Evolutionary conservation across 805 yeast species (phyloP), one percentile per base, ranked within the genome.

Genomic region (Kluyveromyces starmeri): DNA sequence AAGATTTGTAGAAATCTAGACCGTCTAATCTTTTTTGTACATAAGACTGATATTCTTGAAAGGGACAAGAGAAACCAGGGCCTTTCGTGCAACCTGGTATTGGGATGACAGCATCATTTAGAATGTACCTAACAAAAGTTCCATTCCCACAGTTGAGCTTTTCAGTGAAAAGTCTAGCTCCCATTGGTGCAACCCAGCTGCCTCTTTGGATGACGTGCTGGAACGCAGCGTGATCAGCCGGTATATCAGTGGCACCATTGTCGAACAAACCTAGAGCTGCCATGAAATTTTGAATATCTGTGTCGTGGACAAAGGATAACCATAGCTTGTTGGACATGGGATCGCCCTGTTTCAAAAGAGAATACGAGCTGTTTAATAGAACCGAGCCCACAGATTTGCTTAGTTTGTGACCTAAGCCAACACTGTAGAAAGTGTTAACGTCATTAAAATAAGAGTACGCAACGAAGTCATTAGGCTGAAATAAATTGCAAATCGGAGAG

Each of bases 231-330:
- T 58, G 53, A 42, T 67, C 68, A 14, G 57, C 47, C 4, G 74
- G 65, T 42, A 76, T 52, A 3, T 27, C 29, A 35, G 58, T 59
- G 22, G 56, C 46, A 15, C 51, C 60, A 7, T 53, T 49, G 19
- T 50, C 58, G 20, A 55, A 50, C 16, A 82, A 53, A 7, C 84
- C 86, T 33, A 82, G 57, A 2, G 89, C 82, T 19, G 82, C 62
- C 46, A 78, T 61, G 45, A 68, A 75, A 27, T 77, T 62, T 40
- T 75, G 64, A 30, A 83, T 56, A 43, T 78, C 80, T 21, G 80
- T 70, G 53, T 84, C 94, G 51, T 84, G 94, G 10, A 83, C 67
- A 62, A 83, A 78, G 43, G 76, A 79, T 45, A 81, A 64, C 65
- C 78, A 78, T 31, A 81, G 62, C 37, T 71, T 68, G 51, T 55